A percentile compares a stretch with the other conserved stretches of the same genome.
Conservation (phyloP, 805 yeast species). For the Candida pini region DNA sequence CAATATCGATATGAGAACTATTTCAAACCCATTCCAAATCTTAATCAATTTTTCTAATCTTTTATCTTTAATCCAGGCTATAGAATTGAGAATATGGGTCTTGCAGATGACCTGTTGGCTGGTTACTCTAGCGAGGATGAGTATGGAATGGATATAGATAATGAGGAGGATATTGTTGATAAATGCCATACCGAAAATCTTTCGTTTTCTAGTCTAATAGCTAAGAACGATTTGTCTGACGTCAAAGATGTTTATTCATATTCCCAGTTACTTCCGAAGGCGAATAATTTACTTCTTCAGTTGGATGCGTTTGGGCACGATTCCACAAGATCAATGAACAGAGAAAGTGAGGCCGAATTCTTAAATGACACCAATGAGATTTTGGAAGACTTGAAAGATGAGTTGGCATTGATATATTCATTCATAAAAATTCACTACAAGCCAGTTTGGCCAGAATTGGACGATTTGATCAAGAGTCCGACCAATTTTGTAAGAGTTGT, state of each 20-base stretch:
- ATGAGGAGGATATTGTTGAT: background rate
- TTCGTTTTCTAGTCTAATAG: slow-evolving; percentile 9
- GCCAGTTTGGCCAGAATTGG: slow-evolving; percentile 67
- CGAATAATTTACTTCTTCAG: slow-evolving; percentile 19
- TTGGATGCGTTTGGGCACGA: slow-evolving; percentile 25
- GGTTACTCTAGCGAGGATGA: background rate
- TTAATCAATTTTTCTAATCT: too few relatives aligned
- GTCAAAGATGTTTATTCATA: slow-evolving; percentile 22
- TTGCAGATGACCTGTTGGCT: background rate
- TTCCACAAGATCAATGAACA: slow-evolving; percentile 22
- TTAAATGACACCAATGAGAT: slow-evolving; percentile 49
- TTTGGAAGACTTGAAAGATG: slow-evolving; percentile 49
- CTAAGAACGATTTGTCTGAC: slow-evolving; percentile 7
- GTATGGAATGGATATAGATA: background rate
- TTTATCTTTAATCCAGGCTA: too few relatives aligned
- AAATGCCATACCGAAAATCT: background rate
- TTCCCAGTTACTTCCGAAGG: slow-evolving; percentile 22
- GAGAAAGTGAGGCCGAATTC: slow-evolving; percentile 42
- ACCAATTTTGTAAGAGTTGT: slow-evolving; percentile 55
- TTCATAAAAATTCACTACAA: slow-evolving; percentile 49
- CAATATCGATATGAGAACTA: too few relatives aligned
- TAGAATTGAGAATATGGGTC: slow-evolving; percentile 8
- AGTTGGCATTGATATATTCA: slow-evolving; percentile 43
- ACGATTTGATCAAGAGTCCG: slow-evolving; percentile 54
- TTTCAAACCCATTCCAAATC: too few relatives aligned